A percentile compares a stretch with the other conserved stretches of the same genome.
Conservation (phyloP, 192 early-diverging fungal genomes). For the Pecoramyces ruminantium region DNA sequence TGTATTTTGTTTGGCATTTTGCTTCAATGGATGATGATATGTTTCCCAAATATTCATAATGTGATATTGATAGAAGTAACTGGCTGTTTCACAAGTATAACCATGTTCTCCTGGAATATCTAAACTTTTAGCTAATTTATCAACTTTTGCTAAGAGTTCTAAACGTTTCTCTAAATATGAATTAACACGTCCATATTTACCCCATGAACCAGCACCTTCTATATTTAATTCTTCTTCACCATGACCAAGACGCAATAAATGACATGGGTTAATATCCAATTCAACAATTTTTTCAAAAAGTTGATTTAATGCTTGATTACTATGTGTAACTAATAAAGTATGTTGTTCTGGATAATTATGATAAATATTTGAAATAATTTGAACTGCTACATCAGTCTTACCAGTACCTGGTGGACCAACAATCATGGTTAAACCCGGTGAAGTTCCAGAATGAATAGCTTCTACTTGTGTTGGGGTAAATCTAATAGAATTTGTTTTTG, state of each 20-base stretch:
- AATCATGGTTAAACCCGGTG: conserved; percentile 75
- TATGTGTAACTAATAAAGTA: conserved; percentile 84
- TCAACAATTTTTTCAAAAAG: conserved; percentile 90
- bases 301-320: conserved; percentile 97
- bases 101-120: conserved; percentile 70
- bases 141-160: conserved; percentile 55
- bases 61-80: conserved; percentile 71
- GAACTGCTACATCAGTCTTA: conserved; percentile 94
- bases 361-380: conserved; percentile 89
- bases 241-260: conserved; percentile 86
- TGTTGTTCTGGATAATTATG: conserved; percentile 78
- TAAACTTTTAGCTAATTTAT: conserved; percentile 56
- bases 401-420: conserved; percentile 98
- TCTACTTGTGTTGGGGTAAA: conserved; percentile 77
- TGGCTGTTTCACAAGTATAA: conserved; percentile 80
- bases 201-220: conserved; percentile 48
- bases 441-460: conserved; percentile 72
- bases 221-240: conserved; percentile 79
- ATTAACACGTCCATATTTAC: conserved; percentile 84
- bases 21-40: conserved; percentile 18
- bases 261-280: conserved; percentile 81
- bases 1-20: conserved; percentile 1
- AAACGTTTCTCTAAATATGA: conserved; percentile 75
- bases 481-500: conserved; percentile 48
- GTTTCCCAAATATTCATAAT: conserved; percentile 58